Conservation (phyloP, 345 rosid genomes). For the Psidium guajava region DNA sequence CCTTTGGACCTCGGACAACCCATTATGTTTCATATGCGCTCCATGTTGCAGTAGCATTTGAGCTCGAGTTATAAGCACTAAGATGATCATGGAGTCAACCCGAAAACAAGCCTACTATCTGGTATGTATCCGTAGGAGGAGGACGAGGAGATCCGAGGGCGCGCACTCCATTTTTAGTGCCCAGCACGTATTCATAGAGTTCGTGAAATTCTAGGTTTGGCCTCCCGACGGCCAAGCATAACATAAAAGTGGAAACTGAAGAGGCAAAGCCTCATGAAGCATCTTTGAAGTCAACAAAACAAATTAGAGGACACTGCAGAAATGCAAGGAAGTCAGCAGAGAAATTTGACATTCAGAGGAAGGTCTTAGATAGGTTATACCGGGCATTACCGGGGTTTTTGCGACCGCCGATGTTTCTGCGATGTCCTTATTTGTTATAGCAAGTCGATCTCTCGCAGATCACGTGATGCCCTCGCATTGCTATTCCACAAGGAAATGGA, state of each 20-base stretch:
- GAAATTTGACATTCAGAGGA: background rate
- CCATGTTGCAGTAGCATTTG: background rate
- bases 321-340: background rate
- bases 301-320: background rate
- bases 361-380: background rate
- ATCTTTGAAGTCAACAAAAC: background rate
- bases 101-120: background rate
- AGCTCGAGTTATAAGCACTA: background rate
- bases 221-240: background rate
- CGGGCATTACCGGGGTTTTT: background rate
- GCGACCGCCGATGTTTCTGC: too few relatives aligned
- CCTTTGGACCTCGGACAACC: background rate
- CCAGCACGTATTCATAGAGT: background rate
- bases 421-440: background rate
- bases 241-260: background rate
- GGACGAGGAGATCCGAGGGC: background rate
- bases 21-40: background rate
- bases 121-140: background rate
- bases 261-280: background rate
- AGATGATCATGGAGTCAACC: background rate
- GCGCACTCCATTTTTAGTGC: background rate
- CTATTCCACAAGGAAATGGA: background rate
- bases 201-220: background rate
- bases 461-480: accelerated
- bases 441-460: background rate